phyloP scores from a whole-genome alignment of 306 rosid genomes.

The Cyamopsis tetragonoloba region DNA sequence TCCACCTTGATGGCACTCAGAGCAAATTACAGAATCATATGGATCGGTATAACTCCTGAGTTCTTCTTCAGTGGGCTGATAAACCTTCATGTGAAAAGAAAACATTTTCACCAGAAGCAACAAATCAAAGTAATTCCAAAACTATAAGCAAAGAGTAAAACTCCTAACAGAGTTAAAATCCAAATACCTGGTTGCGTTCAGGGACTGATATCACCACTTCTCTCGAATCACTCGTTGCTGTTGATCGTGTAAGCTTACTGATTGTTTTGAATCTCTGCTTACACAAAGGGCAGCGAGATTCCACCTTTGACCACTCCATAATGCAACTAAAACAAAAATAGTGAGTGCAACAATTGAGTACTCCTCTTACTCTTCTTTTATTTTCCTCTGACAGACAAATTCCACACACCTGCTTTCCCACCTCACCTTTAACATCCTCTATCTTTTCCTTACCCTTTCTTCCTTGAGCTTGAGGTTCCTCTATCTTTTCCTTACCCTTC shows the following conservation, averaged over 20 bases:
- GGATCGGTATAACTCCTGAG: conserved; percentile 95
- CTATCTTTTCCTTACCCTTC: conserved; percentile 94
- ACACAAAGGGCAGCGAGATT: conserved; percentile 96
- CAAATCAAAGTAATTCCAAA: conserved; percentile 16
- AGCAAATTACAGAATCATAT: conserved; percentile 78
- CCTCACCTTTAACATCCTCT: conserved; percentile 57
- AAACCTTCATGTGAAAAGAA: conserved; percentile 60
- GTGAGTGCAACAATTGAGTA: conserved; percentile 85
- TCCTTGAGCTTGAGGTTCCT: conserved; percentile 51
- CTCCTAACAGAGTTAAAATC: conserved; percentile 3
- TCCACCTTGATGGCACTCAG: conserved; percentile 91
- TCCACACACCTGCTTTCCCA: conserved; percentile 84
- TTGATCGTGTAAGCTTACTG: conserved; percentile 63
- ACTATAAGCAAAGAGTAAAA: too few species aligned
- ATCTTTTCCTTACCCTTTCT: conserved; percentile 77
- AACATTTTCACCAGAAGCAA: neutral
- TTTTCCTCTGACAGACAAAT: conserved; percentile 94
- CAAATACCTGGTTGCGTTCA: conserved; percentile 90
- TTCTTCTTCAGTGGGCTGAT: conserved; percentile 98
- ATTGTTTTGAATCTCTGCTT: conserved; percentile 92
- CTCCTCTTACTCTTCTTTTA: conserved; percentile 87
- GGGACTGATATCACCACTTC: conserved; percentile 71
- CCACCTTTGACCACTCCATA: conserved; percentile 99
- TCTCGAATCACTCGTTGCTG: conserved; percentile 65
- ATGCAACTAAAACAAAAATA: conserved; percentile 89